Evolutionary conservation across 2,329 filamentous ascomycete species (phyloP), one percentile per base, ranked within the genome.

Genomic region (Leptodontidium sp.): DNA sequence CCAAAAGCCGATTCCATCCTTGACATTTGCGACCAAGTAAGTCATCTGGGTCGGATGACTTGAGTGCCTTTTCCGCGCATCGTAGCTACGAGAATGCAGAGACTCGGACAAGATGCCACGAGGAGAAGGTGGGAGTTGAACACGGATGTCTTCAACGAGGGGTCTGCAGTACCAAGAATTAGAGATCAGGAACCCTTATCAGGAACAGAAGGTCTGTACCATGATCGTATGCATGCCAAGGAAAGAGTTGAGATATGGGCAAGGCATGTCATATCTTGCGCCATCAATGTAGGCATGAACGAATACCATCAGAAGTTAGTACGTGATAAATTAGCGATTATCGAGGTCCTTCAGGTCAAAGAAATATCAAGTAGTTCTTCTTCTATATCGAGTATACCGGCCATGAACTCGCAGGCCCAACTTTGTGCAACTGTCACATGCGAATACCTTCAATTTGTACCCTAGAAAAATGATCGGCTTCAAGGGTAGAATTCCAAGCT

Each of bases 141-240:
- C 3, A 35, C 4, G n/a, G 3, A 35, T 32, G 32, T 38, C n/a
- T 58, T 38, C 35, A 7, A 40, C 17, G 53, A 40, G 53, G 53
- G 29, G 53, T 38, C 15, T 58, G 53, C 53, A 58, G 53, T 21
- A 58, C 53, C 53, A 58, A 58, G 53, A n/a, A 40, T 21, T 24
- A 40, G 4, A 14, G 50, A 21, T n/a, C 32, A 58, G 29, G 15
- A 14, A 40, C 38, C 35, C 15, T 40, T 38, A 58, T 40, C 32
- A 58, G 53, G 32, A 58, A 40, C 53, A 58, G 53, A 58, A 58
- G 53, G 53, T 58, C 53, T 35, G 32, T 38, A 58, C 53, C 53
- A 21, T 35, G 53, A n/a, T 35, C 14, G 32, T 21, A n/a, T 58
- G 53, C n/a, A 58, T 17, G 53, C 53, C 53, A 58, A 58, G 53